Base-by-base conservation (phyloP, 371 early-diverging fungal genomes). In the Synchytrium microbalum region DNA sequence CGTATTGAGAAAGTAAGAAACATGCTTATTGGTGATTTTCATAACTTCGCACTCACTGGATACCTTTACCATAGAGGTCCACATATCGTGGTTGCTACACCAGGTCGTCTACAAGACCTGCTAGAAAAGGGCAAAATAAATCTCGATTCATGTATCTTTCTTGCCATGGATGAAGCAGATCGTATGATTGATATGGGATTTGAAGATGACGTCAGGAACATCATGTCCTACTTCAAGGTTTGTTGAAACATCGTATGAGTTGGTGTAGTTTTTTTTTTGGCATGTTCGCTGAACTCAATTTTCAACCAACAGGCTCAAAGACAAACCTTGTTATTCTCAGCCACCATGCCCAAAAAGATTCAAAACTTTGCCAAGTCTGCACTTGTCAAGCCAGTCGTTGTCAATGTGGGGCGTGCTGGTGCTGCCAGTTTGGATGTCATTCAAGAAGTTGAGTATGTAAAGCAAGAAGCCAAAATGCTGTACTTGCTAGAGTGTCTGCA, bases 331-430 rank as follows among this genome's bases (percentile, higher is more conserved):
- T 74, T 96, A 19, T 96, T 91, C 69, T 92, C 93, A 8, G 96
- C 96, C 28, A 96, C 97, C 5, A 95, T 95, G 95, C 97, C 97
- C n/a, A 91, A 92, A 69, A 94, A 95, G 77, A 94, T 96, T 63
- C 92, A 93, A 74, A 89, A 92, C 62, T 95, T 96, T 79, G 97
- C 97, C 1, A 75, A 84, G 58, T 85, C 89, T 0, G 90, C 95
- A 0, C 80, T 95, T 3, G 92, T 95, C 1, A 78, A 88, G 55
- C 97, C 97, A 0, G 80, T 92, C n/a, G 84, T 90, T 2, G 98
- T 99, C 19, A 98, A 96, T 71, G 96, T 99, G 32, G 99, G 99
- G 63, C 85, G 95, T 67, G 96, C 97, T 32, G 99, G 99, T 61
- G 92, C 95, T 27, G 96, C 98, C 51, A 97, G 92, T 72, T 79